phyloP scores from a whole-genome alignment of 495 filamentous ascomycete genomes.

The Oleoguttula mirabilis region DNA sequence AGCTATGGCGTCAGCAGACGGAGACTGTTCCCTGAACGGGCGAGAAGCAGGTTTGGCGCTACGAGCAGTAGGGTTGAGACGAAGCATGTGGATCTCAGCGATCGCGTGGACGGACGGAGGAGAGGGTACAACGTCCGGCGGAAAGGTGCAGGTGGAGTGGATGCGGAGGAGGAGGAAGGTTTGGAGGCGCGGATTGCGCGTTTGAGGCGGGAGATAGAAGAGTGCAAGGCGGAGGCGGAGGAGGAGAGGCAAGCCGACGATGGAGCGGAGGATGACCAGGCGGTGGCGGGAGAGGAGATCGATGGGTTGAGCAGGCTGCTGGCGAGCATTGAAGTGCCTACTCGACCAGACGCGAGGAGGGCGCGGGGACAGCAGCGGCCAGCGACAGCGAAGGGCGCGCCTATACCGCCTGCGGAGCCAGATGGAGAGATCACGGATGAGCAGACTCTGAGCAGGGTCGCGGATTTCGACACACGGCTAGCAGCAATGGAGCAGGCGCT shows the following conservation, averaged over 20 bases:
- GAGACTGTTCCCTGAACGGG: conserved; percentile 3
- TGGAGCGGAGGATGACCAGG: conserved; percentile 3
- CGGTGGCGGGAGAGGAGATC: conserved; percentile 11
- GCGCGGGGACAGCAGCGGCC: conserved; percentile 13
- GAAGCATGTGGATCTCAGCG: conserved; percentile 7
- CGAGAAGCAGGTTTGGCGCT: conserved; percentile 9
- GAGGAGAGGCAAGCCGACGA: conserved; percentile 18
- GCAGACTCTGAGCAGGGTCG: conserved; percentile 54
- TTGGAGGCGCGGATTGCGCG: conserved; percentile 61
- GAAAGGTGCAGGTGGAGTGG: conserved; percentile 15
- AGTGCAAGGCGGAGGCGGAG: conserved; percentile 28
- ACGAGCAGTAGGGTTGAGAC: conserved; percentile 2
- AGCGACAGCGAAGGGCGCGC: not conserved
- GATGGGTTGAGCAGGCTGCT: conserved; percentile 21
- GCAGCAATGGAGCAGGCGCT: conserved; percentile 66
- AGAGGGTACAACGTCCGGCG: conserved; percentile 24
- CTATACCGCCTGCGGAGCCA: conserved; percentile 5
- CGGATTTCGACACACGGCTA: conserved; percentile 76
- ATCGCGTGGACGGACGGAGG: conserved; percentile 10
- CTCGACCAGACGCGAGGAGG: conserved; percentile 10
- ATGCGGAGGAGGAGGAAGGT: conserved; percentile 39
- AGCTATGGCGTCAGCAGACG: conserved; percentile 6
- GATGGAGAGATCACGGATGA: conserved; percentile 17
- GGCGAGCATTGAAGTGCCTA: conserved; percentile 21
- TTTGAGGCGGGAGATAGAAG: conserved; percentile 30